Evolutionary conservation across 768 basidiomycete genomes (phyloP).

Genomic region (Clitopilus hobsonii): DNA sequence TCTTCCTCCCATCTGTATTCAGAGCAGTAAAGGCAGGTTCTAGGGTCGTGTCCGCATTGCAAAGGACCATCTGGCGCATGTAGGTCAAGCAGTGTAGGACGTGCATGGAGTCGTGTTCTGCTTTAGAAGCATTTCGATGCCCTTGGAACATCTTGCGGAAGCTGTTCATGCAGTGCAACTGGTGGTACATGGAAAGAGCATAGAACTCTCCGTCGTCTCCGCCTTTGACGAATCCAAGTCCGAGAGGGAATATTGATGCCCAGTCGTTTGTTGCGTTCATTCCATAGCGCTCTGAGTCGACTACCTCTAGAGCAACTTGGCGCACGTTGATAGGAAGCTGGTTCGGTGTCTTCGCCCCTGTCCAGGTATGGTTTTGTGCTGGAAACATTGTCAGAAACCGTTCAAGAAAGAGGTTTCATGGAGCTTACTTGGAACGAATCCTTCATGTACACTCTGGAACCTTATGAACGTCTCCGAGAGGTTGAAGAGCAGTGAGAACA

Average conservation of each 20-base stretch:
- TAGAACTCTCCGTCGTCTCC: conserved; percentile 3
- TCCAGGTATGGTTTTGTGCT: background rate
- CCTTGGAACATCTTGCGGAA: conserved; percentile 5
- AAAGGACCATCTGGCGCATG: conserved; percentile 8
- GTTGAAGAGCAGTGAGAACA: background rate
- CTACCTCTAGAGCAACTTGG: conserved; percentile 4
- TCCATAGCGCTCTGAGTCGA: conserved; percentile 7
- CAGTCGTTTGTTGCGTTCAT: conserved; percentile 7
- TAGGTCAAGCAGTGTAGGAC: conserved; percentile 7
- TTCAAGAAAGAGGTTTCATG: background rate
- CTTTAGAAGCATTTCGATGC: background rate
- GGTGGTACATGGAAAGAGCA: conserved; percentile 8
- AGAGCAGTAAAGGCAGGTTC: conserved; percentile 6
- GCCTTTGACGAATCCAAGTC: conserved; percentile 7
- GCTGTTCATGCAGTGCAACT: conserved; percentile 8
- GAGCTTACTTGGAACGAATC: background rate
- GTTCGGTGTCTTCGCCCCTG: background rate
- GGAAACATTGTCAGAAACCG: background rate
- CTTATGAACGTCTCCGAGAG: background rate
- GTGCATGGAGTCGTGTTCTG: background rate
- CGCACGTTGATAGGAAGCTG: background rate
- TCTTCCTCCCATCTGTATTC: conserved; percentile 1
- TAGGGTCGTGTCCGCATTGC: conserved; percentile 8
- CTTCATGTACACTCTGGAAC: background rate
- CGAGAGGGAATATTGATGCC: conserved; percentile 8